phyloP scores from a whole-genome alignment of 192 early-diverging fungal species.

The Backusella luteola region DNA sequence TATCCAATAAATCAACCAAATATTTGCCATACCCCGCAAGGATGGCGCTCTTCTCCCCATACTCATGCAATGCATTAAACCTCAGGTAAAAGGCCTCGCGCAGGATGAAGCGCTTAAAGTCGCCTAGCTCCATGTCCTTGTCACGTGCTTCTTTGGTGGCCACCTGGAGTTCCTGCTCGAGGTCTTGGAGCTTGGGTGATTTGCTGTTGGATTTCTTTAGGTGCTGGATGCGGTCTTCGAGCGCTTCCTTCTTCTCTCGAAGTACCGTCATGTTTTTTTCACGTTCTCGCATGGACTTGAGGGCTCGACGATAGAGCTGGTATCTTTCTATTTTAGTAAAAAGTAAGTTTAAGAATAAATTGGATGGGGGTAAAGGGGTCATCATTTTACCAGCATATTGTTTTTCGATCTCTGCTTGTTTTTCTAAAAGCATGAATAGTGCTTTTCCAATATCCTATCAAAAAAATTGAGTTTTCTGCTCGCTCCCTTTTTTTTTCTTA shows the following conservation, averaged over 20 bases:
- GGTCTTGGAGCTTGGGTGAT: constrained; percentile 20
- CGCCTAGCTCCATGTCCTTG: constrained; percentile 20
- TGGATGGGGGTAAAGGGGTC: not conserved
- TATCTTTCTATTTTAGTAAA: constrained; percentile 16
- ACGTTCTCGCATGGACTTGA: constrained; percentile 20
- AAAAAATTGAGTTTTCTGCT: not conserved
- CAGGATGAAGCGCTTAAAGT: constrained; percentile 40
- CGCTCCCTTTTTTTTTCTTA: not conserved
- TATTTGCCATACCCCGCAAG: constrained; percentile 41
- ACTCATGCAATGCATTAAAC: constrained; percentile 40
- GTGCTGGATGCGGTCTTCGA: constrained; percentile 15
- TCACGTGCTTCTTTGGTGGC: not conserved
- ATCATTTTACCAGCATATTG: constrained; percentile 6
- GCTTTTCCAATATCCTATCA: constrained; percentile 9
- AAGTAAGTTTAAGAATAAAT: not conserved
- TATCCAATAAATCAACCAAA: constrained; percentile 37
- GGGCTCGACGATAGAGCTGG: constrained; percentile 22
- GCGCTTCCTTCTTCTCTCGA: constrained; percentile 21
- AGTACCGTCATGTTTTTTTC: constrained; percentile 9
- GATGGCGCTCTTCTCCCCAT: constrained; percentile 34
- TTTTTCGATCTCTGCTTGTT: constrained; percentile 12
- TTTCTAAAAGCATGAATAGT: constrained; percentile 1
- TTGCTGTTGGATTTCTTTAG: constrained; percentile 13
- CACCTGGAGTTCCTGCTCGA: constrained; percentile 18
- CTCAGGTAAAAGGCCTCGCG: constrained; percentile 39